These are phyloP conservation scores for Herpotrichia juniperi DNA, from an alignment of 2,329 filamentous ascomycete species.

Conservation along the genomic window DNA sequence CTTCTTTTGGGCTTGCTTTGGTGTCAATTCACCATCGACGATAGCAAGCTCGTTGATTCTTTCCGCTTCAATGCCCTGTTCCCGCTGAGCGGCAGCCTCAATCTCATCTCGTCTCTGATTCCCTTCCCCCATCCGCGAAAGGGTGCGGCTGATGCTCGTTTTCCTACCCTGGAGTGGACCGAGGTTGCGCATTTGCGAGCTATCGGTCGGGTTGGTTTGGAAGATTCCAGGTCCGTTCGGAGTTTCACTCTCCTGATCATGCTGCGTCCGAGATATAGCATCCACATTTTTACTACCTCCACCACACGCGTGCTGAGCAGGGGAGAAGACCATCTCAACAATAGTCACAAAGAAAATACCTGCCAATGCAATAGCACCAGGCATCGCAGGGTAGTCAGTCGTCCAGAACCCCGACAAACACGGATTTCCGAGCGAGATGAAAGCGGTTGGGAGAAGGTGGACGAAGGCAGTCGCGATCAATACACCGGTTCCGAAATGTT, in stretches of 20 bases:
- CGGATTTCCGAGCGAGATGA: slow-evolving; percentile 50
- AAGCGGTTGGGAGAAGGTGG: slow-evolving; percentile 69
- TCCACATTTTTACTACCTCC: slow-evolving; percentile 51
- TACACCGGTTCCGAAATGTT: slow-evolving; percentile 73
- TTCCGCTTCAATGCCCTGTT: slow-evolving; percentile 23
- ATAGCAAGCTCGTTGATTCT: slow-evolving; percentile 30
- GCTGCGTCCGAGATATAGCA: slow-evolving; percentile 22
- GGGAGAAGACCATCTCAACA: slow-evolving; percentile 66
- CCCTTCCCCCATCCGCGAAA: slow-evolving; percentile 33
- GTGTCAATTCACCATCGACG: slow-evolving; percentile 16
- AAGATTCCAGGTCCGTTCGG: slow-evolving; percentile 4
- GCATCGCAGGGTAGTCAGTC: slow-evolving; percentile 63
- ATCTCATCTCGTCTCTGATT: slow-evolving; percentile 45
- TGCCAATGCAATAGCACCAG: slow-evolving; percentile 67
- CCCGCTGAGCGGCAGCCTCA: slow-evolving; percentile 23
- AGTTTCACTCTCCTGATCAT: neutral
- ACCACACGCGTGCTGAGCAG: slow-evolving; percentile 62
- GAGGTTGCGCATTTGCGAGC: slow-evolving; percentile 28
- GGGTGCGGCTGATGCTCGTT: slow-evolving; percentile 36
- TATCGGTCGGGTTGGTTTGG: neutral
- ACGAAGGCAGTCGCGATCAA: slow-evolving; percentile 85
- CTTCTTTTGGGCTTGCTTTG: slow-evolving; percentile 34
- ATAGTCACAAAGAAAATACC: slow-evolving; percentile 66
- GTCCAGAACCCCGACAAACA: slow-evolving; percentile 65
- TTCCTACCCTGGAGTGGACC: slow-evolving; percentile 28